These are phyloP conservation scores for Acacia pycnantha DNA, from an alignment of 331 rosid species.

Conservation along the genomic window DNA sequence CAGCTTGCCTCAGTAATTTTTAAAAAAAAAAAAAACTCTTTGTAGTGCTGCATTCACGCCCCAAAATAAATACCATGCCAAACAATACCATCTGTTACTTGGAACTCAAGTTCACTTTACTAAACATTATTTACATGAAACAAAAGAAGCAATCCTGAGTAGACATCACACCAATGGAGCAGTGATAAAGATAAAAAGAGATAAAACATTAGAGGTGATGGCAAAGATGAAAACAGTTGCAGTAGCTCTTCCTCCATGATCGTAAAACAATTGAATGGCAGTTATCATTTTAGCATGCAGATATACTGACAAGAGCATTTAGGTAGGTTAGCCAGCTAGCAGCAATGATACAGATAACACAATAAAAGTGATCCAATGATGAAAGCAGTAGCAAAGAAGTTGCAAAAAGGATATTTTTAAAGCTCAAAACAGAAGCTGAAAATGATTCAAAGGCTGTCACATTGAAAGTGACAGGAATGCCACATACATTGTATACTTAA, in stretches of 20 bases:
- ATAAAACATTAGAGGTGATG: constrained; percentile 6
- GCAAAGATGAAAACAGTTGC: constrained; percentile 1
- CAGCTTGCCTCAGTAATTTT: too few relatives aligned
- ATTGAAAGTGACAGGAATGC: too few relatives aligned
- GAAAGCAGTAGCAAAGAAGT: neutral
- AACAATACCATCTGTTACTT: too few relatives aligned
- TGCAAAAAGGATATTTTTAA: constrained; percentile 1
- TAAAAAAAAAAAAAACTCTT: too few relatives aligned
- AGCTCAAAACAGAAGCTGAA: neutral
- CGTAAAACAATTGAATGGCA: neutral
- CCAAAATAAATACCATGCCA: too few relatives aligned
- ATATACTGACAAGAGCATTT: neutral
- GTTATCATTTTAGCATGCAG: neutral
- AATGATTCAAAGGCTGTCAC: neutral
- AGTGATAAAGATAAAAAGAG: neutral
- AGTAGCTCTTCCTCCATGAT: neutral
- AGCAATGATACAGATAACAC: neutral
- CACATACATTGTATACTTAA: too few relatives aligned
- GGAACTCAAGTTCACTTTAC: too few relatives aligned
- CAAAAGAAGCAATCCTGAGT: too few relatives aligned
- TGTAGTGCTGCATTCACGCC: too few relatives aligned
- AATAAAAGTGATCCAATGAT: neutral
- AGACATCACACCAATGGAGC: neutral
- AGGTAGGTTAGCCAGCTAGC: neutral
- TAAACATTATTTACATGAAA: too few relatives aligned